Base-by-base conservation (phyloP, 2,329 filamentous ascomycete species). In the Penicillium fuscoglaucum region DNA sequence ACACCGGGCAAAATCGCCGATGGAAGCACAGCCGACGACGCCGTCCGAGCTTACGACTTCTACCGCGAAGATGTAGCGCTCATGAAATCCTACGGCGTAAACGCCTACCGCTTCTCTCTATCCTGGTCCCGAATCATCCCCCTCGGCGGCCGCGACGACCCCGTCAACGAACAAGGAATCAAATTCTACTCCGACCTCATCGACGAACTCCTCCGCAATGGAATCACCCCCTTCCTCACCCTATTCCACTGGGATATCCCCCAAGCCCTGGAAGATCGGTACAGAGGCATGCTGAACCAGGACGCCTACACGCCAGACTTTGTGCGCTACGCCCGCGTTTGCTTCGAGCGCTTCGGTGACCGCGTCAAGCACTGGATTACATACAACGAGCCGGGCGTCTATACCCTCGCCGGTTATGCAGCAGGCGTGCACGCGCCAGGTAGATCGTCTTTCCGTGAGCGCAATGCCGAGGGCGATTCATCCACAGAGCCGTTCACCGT, bases 201-300 rank as follows among this genome's bases (percentile, higher is more conserved):
- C 49, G 88, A 92, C 70, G 88, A 90, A 70, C 82, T 93, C 49
- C 80, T 90, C 40, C 86, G 81, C 7, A 87, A 87, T 19, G 88
- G 84, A 58, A 93, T 93, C 67, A 84, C 82, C 19, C 90, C 90
- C 1, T 86, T 93, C 72, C 84, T 93, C 69, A 93, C 90, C 1
- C 80, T 95, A 19, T 89, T 89, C 74, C 90, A 93, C 76, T 93
- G 90, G 90, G 90, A 93, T 76, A 81, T 91, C 15, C 90, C 90
- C 3, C 85, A 90, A 65, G 85, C 78, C 43, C 80, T 93, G 31
- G 85, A 93, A 69, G 85, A 88, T 78, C 85, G 89, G 59, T 93
- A 95, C 72, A 87, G 88, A 9, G 90, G 90, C 40, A 83, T 91
- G 62, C 76, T 93, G 65, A 88, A 90, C 81, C 86, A 88, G 70